Evolutionary conservation across 805 yeast genomes (phyloP).

Genomic region (Kockiozyma suomiensis): DNA sequence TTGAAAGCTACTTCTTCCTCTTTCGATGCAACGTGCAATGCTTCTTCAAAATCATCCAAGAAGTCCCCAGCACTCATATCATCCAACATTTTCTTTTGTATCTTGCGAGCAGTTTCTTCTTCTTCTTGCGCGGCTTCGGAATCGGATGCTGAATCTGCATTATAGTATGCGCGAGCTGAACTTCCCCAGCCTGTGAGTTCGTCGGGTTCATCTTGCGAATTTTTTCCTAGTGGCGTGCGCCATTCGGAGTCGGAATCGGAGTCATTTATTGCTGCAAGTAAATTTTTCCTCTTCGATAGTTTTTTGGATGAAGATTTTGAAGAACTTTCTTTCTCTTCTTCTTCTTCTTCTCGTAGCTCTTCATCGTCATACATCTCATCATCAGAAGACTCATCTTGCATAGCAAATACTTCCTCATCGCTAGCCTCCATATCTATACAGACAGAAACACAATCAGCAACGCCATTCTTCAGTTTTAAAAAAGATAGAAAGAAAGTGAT

Average conservation of each 20-base stretch:
- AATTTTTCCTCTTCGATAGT: background rate
- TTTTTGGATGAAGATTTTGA: slow-evolving; percentile 37
- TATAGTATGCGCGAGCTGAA: slow-evolving; percentile 40
- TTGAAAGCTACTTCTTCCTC: slow-evolving; percentile 41
- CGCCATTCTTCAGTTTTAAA: background rate
- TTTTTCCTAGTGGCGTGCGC: slow-evolving; percentile 46
- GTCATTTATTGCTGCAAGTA: slow-evolving; percentile 29
- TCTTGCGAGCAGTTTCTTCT: slow-evolving; percentile 84
- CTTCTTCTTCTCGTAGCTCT: slow-evolving; percentile 43
- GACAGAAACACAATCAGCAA: background rate
- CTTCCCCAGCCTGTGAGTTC: slow-evolving; percentile 48
- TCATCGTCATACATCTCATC: slow-evolving; percentile 52
- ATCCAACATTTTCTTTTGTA: slow-evolving; percentile 77
- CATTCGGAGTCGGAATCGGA: slow-evolving; percentile 52
- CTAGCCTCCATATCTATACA: slow-evolving; percentile 44
- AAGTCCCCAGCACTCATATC: slow-evolving; percentile 76
- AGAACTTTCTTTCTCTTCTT: slow-evolving; percentile 47
- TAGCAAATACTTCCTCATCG: slow-evolving; percentile 60
- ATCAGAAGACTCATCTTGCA: slow-evolving; percentile 43
- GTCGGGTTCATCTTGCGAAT: slow-evolving; percentile 19
- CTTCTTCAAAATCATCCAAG: slow-evolving; percentile 74
- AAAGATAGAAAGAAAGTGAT: background rate
- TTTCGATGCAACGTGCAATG: slow-evolving; percentile 64
- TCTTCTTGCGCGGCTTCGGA: slow-evolving; percentile 76
- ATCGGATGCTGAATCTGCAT: slow-evolving; percentile 53